Base-by-base conservation (phyloP, 208 protist genomes). In the Kentomonas sorsogonicus region DNA sequence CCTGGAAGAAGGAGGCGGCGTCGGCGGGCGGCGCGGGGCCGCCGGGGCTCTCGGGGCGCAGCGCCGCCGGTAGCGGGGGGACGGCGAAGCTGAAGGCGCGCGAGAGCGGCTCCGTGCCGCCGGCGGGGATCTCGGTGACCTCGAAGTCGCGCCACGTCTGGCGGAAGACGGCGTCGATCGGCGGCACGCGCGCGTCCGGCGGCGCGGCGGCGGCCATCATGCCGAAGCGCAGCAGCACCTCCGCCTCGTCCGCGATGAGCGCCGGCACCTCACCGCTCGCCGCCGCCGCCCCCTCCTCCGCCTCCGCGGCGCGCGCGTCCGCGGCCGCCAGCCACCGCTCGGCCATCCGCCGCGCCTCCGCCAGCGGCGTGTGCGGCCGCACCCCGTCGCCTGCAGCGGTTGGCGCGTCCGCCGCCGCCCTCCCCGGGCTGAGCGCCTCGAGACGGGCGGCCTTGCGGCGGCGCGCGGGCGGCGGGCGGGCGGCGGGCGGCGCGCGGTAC, bases 121-220 rank as follows among this genome's bases (percentile, higher is more conserved):
- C 67, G 1, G n/a, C 45, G 36, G 59, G 45, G 60, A 82, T 76
- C 51, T 84, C 63, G 38, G 69, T 72, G 4, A 79, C 72, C 11
- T 59, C 40, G 45, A 80, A 81, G 47, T 81, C 77, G 10, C 44
- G 57, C 69, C 68, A 74, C 16, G 63, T 63, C 61, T 83, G 76
- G 4, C 75, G 53, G 33, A 36, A 36, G 7, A 36, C 7, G 31
- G 20, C 33, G 33, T 3, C 36, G 20, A 22, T 30, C 5, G 34
- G 22, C 7, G 11, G 22, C 29, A 16, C 31, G 0, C 44, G 22
- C 27, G 26, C 43, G 11, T 36, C 13, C 53, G 7, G 48, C 0
- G 72, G 64, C 29, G 57, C 74, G 18, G 73, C 77, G 51, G 60
- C 72, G n/a, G 44, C 66, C 11, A 80, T 82, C 86, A 93, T 93